phyloP scores from a whole-genome alignment of 257 asterid species.

The Gentiana straminea region DNA sequence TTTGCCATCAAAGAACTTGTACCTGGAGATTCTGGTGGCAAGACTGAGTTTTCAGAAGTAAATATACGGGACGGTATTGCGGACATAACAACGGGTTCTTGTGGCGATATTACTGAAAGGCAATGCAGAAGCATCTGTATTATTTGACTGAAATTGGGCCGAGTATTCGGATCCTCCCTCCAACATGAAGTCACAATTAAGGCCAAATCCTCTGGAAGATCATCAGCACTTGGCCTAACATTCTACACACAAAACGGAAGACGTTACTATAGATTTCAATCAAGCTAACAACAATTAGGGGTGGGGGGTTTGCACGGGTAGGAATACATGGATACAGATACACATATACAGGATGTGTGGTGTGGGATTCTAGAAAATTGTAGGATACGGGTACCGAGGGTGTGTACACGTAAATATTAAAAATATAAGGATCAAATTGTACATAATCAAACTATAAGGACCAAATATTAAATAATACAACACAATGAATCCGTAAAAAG shows the following conservation, averaged over 20 bases:
- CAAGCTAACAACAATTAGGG: too few species aligned
- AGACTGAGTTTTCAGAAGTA: constrained; percentile 47
- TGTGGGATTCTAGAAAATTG: too few species aligned
- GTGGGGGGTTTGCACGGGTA: too few species aligned
- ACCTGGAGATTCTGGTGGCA: constrained; percentile 93
- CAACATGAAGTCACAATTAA: constrained; percentile 80
- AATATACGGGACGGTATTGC: constrained; percentile 39
- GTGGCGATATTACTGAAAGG: constrained; percentile 61
- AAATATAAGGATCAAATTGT: too few species aligned
- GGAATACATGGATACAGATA: too few species aligned
- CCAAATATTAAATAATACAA: too few species aligned
- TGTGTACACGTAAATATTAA: too few species aligned
- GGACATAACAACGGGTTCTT: constrained; percentile 25
- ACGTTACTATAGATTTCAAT: too few species aligned
- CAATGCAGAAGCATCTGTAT: constrained; percentile 85
- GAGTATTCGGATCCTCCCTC: constrained; percentile 71
- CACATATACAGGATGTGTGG: too few species aligned
- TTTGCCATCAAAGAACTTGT: constrained; percentile 78
- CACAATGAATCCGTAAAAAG: too few species aligned
- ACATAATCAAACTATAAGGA: too few species aligned
- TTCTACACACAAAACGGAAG: constrained; percentile 35
- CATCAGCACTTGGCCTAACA: constrained; percentile 78
- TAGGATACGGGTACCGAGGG: too few species aligned
- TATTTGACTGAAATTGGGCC: constrained; percentile 88
- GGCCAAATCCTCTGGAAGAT: constrained; percentile 70